Evolutionary conservation across 768 basidiomycete genomes (phyloP), one percentile per base, ranked within the genome.

Genomic region (Trametes cubensis): DNA sequence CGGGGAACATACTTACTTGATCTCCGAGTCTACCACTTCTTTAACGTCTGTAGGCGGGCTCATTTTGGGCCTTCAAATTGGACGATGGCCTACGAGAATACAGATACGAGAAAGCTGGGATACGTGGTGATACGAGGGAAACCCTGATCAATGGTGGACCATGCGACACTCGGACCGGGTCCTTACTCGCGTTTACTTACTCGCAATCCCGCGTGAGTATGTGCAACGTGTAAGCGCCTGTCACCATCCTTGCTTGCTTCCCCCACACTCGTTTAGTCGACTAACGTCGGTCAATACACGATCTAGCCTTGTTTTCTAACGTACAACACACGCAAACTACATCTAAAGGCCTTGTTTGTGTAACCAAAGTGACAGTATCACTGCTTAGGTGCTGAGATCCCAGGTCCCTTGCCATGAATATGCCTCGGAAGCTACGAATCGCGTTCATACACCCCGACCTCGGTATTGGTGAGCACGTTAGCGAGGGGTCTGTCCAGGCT

Each of bases 381-480:
- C 44, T 2, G 17, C n/a, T n/a, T 21, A 30, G 34, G 34, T 23
- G 20, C 45, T 8, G 45, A 46, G 45, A 15, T 17, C 4, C 10
- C 4, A 56, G 55, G 63, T 26, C 41, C 1, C 13, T 34, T 34
- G 34, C 34, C 11, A 10, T 11, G n/a, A 34, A 34, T 11, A 34
- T 34, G 34, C 34, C 53, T 2, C 26, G 54, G 23, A 69, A 66
- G 40, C 60, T 87, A 52, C 79, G 80, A 34, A 77, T 97, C 62
- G 94, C 92, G 5, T 94, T 97, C 75, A 80, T 97, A 57, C 95
- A 98, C 71, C 95, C 95, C 38, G 95, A 98, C 78, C 80, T 98
- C 5, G 95, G 95, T 60, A 95, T 98, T 53, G 95, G 95, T 94
- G 67, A 46, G 73, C 68, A 28, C 5, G 48, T 34, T 21, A 44